Conservation (phyloP, 176 grass and related monocot species). For the Oryza nivara region DNA sequence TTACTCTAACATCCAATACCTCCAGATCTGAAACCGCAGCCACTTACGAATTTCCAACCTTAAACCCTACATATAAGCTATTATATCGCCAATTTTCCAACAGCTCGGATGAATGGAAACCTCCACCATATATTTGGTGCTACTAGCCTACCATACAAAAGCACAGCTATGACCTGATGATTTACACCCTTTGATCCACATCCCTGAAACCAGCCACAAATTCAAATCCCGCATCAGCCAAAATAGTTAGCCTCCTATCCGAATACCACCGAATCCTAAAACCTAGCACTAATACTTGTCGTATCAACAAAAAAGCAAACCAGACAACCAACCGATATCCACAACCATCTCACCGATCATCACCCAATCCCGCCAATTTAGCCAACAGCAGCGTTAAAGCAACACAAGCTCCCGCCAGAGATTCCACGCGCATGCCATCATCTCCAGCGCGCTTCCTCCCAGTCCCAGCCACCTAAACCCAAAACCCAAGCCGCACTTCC, state of each 20-base stretch:
- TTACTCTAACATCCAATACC: background rate
- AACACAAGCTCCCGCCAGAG: background rate
- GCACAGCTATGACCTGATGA: background rate
- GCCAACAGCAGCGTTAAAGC: background rate
- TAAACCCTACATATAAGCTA: conserved; percentile 32
- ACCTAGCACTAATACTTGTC: background rate
- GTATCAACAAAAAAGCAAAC: background rate
- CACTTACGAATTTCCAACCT: background rate
- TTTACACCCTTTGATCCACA: background rate
- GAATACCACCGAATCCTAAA: conserved; percentile 16
- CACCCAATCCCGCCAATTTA: conserved; percentile 1
- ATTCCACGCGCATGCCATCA: background rate
- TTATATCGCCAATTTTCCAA: background rate
- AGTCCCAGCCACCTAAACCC: conserved; percentile 12
- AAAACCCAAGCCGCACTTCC: conserved; percentile 1
- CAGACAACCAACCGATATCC: conserved; percentile 9
- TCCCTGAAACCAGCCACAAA: background rate
- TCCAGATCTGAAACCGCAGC: conserved; percentile 27
- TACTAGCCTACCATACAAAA: background rate
- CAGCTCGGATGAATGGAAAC: background rate
- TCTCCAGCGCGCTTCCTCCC: background rate
- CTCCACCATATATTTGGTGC: background rate
- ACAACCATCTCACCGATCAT: conserved; percentile 17
- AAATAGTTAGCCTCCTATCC: background rate
- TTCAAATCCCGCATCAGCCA: conserved; percentile 1